Percentiles rank a stretch among this genome's conserved stretches.
These are phyloP conservation scores for Tolypocladium amazonense DNA, from an alignment of 2,329 filamentous ascomycete genomes.

Conservation along the genomic window DNA sequence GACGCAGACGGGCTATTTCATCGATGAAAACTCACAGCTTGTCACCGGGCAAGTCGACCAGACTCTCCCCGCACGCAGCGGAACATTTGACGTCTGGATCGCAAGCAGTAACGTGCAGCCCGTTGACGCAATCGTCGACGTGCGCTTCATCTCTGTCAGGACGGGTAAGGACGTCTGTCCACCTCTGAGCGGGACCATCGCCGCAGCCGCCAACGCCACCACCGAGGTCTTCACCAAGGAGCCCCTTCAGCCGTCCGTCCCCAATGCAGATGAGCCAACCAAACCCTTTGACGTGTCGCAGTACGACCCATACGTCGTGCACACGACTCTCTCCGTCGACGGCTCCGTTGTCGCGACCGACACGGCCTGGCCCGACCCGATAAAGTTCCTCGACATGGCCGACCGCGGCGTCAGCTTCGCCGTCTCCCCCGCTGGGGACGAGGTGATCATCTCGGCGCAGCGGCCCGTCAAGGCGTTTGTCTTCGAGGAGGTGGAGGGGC, in stretches of 20 bases:
- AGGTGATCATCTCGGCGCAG: slow-evolving; percentile 21
- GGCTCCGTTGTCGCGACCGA: slow-evolving; percentile 32
- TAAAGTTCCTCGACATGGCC: slow-evolving; percentile 47
- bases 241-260: slow-evolving; percentile 8
- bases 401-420: slow-evolving; percentile 26
- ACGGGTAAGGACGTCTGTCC: slow-evolving; percentile 24
- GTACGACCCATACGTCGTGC: slow-evolving; percentile 33
- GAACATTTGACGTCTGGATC: slow-evolving; percentile 32
- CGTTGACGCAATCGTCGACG: slow-evolving; percentile 14
- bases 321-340: slow-evolving; percentile 28
- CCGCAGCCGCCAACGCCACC: slow-evolving; percentile 23
- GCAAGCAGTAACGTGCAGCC: slow-evolving; percentile 18
- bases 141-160: slow-evolving; percentile 30
- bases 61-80: slow-evolving; percentile 21
- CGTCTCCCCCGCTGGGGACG: slow-evolving; percentile 7
- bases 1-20: slow-evolving; percentile 13
- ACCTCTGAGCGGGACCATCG: slow-evolving; percentile 12
- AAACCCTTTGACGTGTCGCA: not conserved
- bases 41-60: slow-evolving; percentile 19
- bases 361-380: slow-evolving; percentile 49
- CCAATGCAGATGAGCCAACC: slow-evolving; percentile 20
- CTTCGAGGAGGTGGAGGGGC: slow-evolving; percentile 34
- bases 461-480: slow-evolving; percentile 48
- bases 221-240: slow-evolving; percentile 21
- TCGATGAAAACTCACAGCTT: not conserved